Conservation (phyloP, 2,329 filamentous ascomycete species). For the Colletotrichum sublineola region DNA sequence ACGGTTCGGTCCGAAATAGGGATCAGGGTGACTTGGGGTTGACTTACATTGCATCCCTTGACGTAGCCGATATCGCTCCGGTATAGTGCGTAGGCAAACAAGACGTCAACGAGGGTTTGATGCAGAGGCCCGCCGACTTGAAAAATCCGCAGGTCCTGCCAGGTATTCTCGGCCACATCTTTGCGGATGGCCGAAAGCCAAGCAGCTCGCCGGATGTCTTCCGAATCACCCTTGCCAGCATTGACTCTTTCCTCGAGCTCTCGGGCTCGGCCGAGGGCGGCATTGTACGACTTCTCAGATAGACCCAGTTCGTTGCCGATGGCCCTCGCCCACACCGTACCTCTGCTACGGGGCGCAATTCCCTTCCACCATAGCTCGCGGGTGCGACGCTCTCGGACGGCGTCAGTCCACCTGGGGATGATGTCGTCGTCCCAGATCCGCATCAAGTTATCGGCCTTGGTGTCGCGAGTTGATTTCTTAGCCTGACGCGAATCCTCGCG, state of each 20-base stretch:
- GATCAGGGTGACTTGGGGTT: not conserved
- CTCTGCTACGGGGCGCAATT: constrained; percentile 77
- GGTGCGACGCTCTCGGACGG: constrained; percentile 76
- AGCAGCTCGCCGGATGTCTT: constrained; percentile 67
- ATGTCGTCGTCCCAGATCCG: constrained; percentile 82
- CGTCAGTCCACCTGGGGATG: constrained; percentile 80
- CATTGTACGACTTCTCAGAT: constrained; percentile 75
- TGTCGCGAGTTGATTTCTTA: constrained; percentile 67
- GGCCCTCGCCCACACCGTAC: constrained; percentile 76
- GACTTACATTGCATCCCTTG: constrained; percentile 78
- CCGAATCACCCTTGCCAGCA: constrained; percentile 63
- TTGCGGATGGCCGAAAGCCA: constrained; percentile 75
- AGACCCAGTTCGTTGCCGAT: constrained; percentile 81
- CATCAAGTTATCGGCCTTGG: constrained; percentile 66
- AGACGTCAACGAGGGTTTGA: constrained; percentile 75
- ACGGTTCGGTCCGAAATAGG: constrained; percentile 22
- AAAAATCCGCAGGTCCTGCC: constrained; percentile 81
- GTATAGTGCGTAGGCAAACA: constrained; percentile 86
- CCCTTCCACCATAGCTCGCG: constrained; percentile 88
- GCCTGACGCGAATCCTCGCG: constrained; percentile 66
- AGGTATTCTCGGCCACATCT: constrained; percentile 75
- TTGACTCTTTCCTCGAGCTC: constrained; percentile 71
- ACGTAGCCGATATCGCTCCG: constrained; percentile 85
- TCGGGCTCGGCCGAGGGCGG: constrained; percentile 76
- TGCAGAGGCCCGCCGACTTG: constrained; percentile 75